Evolutionary conservation across 2,329 filamentous ascomycete species (phyloP), one percentile per base, ranked within the genome.

Genomic region (Ambrosiella cleistominuta): DNA sequence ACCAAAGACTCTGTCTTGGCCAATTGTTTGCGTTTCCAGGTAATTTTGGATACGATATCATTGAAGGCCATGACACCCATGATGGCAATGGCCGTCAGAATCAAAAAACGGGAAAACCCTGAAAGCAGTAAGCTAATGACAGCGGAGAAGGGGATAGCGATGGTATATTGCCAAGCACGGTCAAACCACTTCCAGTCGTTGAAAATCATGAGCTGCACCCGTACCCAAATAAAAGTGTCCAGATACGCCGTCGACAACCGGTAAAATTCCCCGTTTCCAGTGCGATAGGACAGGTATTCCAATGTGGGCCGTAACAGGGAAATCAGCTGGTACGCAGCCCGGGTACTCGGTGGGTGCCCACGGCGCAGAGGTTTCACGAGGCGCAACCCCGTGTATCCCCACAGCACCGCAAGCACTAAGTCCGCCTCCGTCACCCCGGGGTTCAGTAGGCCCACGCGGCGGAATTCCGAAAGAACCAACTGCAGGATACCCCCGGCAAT

Each of bases 161-260:
- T 17, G 35, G 55, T 42, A 45, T 60, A 60, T 2, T 51, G 15
- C 37, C 50, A 45, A 2, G 58, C 36, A 27, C 36, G 44, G 15
- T 39, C 35, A 13, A 39, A 12, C 3, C 40, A n/a, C 40, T 36
- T 40, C 2, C 27, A 12, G 15, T 54, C 12, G n/a, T 37, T 2
- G 9, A 50, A 44, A 13, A 55, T 7, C 12, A 42, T 54, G 6
- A 60, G 55, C 15, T 54, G 55, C 6, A 57, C 45, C 9, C 55
- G 55, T 9, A 60, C 58, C 55, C 58, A 60, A 13, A 60, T 38
- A 15, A 60, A 60, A 2, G 40, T 13, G 19, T 60, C 58, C 11
- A 60, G 52, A 12, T 54, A 35, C 19, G 55, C 55, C 2, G 57
- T 52, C 8, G 58, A 60, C 9, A 37, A 9, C 7, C 27, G 37